These are phyloP conservation scores for Xylariaceae sp. DNA, from an alignment of 2,329 filamentous ascomycete genomes.

Conservation along the genomic window DNA sequence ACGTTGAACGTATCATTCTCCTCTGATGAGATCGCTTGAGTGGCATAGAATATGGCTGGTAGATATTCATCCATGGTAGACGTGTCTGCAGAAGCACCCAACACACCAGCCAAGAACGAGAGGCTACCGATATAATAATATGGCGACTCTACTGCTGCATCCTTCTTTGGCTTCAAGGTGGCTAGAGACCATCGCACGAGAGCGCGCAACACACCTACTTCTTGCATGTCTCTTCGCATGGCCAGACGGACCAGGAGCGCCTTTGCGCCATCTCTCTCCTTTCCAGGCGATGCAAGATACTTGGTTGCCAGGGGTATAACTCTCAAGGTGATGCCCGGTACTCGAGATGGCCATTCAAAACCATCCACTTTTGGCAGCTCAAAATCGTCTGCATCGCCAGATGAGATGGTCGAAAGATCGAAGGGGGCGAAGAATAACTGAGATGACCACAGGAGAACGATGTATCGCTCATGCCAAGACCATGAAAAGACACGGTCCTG, in stretches of 20 bases:
- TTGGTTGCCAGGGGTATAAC: slow-evolving; percentile 67
- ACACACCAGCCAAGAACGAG: slow-evolving; percentile 72
- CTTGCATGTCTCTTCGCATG: slow-evolving; percentile 85
- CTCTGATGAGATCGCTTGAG: slow-evolving; percentile 53
- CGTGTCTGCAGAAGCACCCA: slow-evolving; percentile 65
- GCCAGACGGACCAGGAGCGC: slow-evolving; percentile 74
- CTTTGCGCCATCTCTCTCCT: slow-evolving; percentile 86
- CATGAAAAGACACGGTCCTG: slow-evolving; percentile 33
- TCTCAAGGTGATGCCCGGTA: slow-evolving; percentile 67
- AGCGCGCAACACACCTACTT: slow-evolving; percentile 62
- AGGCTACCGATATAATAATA: slow-evolving; percentile 77
- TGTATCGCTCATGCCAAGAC: slow-evolving; percentile 85
- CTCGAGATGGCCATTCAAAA: slow-evolving; percentile 51
- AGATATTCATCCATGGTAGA: slow-evolving; percentile 69
- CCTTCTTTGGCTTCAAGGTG: slow-evolving; percentile 46
- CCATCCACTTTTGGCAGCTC: slow-evolving; percentile 39
- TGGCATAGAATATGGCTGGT: slow-evolving; percentile 59
- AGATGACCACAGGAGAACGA: slow-evolving; percentile 82
- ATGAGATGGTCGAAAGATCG: slow-evolving; percentile 81
- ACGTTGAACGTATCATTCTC: slow-evolving; percentile 43
- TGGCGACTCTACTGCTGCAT: slow-evolving; percentile 42
- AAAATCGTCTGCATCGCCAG: slow-evolving; percentile 45
- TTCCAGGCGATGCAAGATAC: slow-evolving; percentile 72
- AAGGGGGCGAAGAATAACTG: slow-evolving; percentile 84
- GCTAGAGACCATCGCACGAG: slow-evolving; percentile 68